Base-by-base conservation (phyloP, 495 filamentous ascomycete species). In the Daldinia caldariorum region DNA sequence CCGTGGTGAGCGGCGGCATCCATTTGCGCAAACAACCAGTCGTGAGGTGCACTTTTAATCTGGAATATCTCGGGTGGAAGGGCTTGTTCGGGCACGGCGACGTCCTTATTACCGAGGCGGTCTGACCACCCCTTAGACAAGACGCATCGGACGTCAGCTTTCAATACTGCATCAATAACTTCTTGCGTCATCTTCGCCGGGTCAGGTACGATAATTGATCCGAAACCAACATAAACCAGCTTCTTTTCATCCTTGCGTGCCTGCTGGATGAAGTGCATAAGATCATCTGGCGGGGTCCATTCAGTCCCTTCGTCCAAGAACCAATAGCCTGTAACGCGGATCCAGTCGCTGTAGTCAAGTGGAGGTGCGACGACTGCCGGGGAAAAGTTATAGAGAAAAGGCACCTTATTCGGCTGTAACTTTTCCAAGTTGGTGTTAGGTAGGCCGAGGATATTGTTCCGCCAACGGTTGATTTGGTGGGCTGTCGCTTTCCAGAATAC, bases 71-170 rank as follows among this genome's bases (percentile, higher is more conserved):
- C 90, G 0, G 87, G 81, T 2, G 95, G 94, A 6, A 99, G 83
- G 6, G 85, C 85, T 34, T 92, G 84, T 74, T 97, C 94, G 0
- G 85, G 76, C 50, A 70, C 69, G 6, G 79, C 78, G 54, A 85
- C 84, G 22, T 87, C 81, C 47, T 88, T 83, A 29, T 73, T 71
- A 38, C 75, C 72, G 26, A 69, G 84, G 20, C 94, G 88, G 77
- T 98, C 95, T n/a, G 94, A 97, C 95, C 95, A 99, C n/a, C 95
- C 95, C 76, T 98, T 98, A 29, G 93, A 97, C 7, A 99, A 85
- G 72, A 99, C 95, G 72, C 96, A 98, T 50, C 94, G 88, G 4
- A 98, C 93, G 72, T 96, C 94, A 0, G 96, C 96, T 78, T 96
- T 97, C 61, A 88, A 79, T 6, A 98, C 92, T 0, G 93, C 93